phyloP scores from a whole-genome alignment of 2,329 filamentous ascomycete species.

The Didymella pinodella region DNA sequence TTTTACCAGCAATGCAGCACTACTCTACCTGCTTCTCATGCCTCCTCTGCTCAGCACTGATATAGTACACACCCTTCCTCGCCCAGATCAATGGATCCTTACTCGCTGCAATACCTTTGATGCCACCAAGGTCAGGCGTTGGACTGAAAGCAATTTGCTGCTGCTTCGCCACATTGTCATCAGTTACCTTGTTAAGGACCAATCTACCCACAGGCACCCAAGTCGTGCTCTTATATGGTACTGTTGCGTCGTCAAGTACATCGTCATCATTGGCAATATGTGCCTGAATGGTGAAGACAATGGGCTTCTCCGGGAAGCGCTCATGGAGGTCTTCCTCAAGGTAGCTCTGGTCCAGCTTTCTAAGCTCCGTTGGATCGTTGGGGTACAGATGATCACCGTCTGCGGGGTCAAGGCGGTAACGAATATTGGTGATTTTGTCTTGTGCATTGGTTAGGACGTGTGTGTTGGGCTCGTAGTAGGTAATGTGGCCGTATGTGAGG shows the following conservation, averaged over 20 bases:
- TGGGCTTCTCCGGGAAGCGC: conserved; percentile 15
- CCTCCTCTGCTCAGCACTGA: conserved; percentile 21
- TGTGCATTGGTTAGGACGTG: conserved; percentile 18
- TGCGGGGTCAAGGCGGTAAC: conserved; percentile 19
- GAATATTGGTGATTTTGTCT: conserved; percentile 11
- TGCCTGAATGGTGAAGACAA: conserved; percentile 19
- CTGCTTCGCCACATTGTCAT: conserved; percentile 17
- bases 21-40: conserved; percentile 21
- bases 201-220: conserved; percentile 16
- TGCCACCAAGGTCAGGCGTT: conserved; percentile 14
- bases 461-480: conserved; percentile 23
- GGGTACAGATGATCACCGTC: conserved; percentile 19
- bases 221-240: conserved; percentile 18
- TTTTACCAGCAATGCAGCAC: not conserved
- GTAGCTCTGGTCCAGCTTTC: conserved; percentile 12
- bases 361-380: conserved; percentile 4
- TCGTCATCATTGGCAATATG: conserved; percentile 16
- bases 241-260: conserved; percentile 18
- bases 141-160: conserved; percentile 23
- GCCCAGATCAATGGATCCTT: conserved; percentile 17
- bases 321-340: conserved; percentile 15
- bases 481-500: conserved; percentile 73
- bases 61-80: conserved; percentile 16
- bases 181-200: conserved; percentile 10
- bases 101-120: conserved; percentile 13